A percentile compares a stretch with the other conserved stretches of the same genome.
phyloP scores from a whole-genome alignment of 164 flowering plant genomes.

The Kalanchoe fedtschenkoi region DNA sequence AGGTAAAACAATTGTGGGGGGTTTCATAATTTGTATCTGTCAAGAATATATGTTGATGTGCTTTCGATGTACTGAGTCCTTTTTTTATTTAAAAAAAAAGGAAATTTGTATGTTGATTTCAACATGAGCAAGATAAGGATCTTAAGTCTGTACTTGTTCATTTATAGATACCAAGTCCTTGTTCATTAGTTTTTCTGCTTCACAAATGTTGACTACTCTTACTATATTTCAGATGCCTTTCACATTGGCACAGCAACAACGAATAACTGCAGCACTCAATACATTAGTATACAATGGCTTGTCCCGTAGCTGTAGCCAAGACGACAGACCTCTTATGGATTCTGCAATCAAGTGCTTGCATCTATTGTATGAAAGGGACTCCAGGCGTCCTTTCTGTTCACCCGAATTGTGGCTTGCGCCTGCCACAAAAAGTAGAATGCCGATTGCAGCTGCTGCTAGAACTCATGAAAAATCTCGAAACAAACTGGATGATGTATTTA shows the following conservation, averaged over 20 bases:
- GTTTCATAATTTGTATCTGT: background rate
- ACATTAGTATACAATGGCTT: slow-evolving; percentile 82
- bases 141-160: too few relatives aligned
- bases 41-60: background rate
- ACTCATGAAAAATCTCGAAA: slow-evolving; percentile 59
- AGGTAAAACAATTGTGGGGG: slow-evolving; percentile 33
- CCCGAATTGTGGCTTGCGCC: slow-evolving; percentile 86
- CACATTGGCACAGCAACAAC: slow-evolving; percentile 70
- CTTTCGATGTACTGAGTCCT: background rate
- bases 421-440: slow-evolving; percentile 61
- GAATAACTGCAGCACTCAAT: slow-evolving; percentile 69
- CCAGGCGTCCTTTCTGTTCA: slow-evolving; percentile 87
- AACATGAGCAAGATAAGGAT: too few relatives aligned
- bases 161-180: too few relatives aligned
- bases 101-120: too few relatives aligned
- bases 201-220: background rate
- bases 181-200: background rate
- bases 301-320: slow-evolving; percentile 28
- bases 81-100: too few relatives aligned
- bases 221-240: slow-evolving; percentile 57
- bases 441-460: slow-evolving; percentile 85
- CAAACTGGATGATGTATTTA: slow-evolving; percentile 32
- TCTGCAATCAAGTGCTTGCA: slow-evolving; percentile 83
- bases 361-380: slow-evolving; percentile 90
- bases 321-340: slow-evolving; percentile 54